Percentiles rank a stretch among this genome's conserved stretches.
phyloP scores from a whole-genome alignment of 2,329 filamentous ascomycete species.

The Rutstroemia sydowiana region DNA sequence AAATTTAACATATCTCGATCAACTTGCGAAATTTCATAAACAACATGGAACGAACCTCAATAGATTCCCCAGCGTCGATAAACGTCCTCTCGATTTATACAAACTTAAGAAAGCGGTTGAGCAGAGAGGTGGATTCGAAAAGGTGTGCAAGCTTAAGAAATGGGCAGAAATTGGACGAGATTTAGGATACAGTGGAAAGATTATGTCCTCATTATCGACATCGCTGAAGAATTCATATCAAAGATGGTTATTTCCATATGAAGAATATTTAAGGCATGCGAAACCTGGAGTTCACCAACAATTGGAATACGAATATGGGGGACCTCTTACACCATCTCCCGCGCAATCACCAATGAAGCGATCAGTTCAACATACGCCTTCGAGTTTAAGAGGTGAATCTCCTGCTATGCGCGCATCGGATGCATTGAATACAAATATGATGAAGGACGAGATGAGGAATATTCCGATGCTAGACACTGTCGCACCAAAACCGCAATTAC shows the following conservation, averaged over 20 bases:
- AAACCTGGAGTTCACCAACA: slow-evolving; percentile 97
- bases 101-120: slow-evolving; percentile 96
- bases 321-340: slow-evolving; percentile 76
- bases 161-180: slow-evolving; percentile 98
- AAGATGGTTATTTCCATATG: slow-evolving; percentile 93
- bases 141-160: slow-evolving; percentile 95
- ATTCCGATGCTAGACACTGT: slow-evolving; percentile 29
- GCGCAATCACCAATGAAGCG: slow-evolving; percentile 66
- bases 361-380: slow-evolving; percentile 52
- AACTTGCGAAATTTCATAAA: slow-evolving; percentile 92
- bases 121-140: slow-evolving; percentile 86
- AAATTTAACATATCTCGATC: slow-evolving; percentile 92
- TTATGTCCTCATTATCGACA: slow-evolving; percentile 97
- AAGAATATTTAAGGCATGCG: slow-evolving; percentile 83
- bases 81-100: slow-evolving; percentile 91
- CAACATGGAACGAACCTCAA: slow-evolving; percentile 92
- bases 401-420: slow-evolving; percentile 54
- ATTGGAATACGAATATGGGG: slow-evolving; percentile 86
- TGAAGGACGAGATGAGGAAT: slow-evolving; percentile 35
- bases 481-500: slow-evolving; percentile 20
- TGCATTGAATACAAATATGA: slow-evolving; percentile 45
- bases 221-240: slow-evolving; percentile 98
- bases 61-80: slow-evolving; percentile 92
- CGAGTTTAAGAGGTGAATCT: slow-evolving; percentile 55
- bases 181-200: slow-evolving; percentile 96